phyloP scores from a whole-genome alignment of 2,329 filamentous ascomycete species.

The Colletotrichum echinochloae region DNA sequence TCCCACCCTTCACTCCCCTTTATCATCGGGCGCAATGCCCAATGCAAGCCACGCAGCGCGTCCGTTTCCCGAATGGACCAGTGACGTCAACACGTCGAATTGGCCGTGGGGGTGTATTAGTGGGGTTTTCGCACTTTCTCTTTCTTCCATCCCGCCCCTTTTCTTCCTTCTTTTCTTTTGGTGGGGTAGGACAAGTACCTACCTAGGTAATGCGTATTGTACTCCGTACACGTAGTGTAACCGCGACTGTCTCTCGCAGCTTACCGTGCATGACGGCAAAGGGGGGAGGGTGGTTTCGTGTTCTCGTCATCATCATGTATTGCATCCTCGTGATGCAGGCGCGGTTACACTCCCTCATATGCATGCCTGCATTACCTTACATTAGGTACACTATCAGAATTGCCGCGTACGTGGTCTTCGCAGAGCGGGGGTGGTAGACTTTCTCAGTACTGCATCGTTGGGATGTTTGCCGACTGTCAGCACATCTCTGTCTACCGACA shows the following conservation, averaged over 20 bases:
- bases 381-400: too few species aligned
- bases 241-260: neutral
- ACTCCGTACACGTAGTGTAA: neutral
- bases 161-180: too few species aligned
- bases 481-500: neutral
- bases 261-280: neutral
- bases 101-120: neutral
- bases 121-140: neutral
- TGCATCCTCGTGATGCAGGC: neutral
- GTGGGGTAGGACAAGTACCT: neutral
- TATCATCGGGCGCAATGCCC: neutral
- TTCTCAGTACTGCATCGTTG: neutral
- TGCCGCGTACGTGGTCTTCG: neutral
- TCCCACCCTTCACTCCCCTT: neutral
- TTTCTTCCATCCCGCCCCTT: neutral
- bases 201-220: too few species aligned
- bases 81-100: constrained; percentile 23
- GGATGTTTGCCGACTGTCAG: neutral
- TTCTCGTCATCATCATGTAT: constrained; percentile 16
- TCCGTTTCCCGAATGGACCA: neutral
- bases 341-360: neutral
- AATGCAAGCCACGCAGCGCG: constrained; percentile 20
- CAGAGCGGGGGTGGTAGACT: neutral
- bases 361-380: too few species aligned
- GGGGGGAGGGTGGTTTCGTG: too few species aligned